Evolutionary conservation across 2,329 filamentous ascomycete genomes (phyloP).

Genomic region (Rhinocladiella mackenziei): DNA sequence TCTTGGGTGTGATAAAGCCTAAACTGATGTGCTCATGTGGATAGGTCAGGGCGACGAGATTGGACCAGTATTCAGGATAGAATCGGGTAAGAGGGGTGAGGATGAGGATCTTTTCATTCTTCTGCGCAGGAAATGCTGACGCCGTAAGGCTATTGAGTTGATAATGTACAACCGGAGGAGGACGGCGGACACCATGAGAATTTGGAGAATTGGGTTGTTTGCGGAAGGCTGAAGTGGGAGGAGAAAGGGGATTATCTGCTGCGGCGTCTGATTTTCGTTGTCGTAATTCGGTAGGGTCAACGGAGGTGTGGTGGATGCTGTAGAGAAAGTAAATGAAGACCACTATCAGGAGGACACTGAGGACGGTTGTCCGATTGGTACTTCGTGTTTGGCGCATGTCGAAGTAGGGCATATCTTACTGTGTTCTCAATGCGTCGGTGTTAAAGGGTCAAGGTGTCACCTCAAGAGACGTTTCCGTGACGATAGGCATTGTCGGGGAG

Average conservation of each 20-base stretch:
- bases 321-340: conserved; percentile 26
- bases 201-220: conserved; percentile 50
- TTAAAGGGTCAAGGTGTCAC: conserved; percentile 13
- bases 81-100: conserved; percentile 90
- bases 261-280: conserved; percentile 53
- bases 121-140: conserved; percentile 67
- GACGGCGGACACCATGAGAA: conserved; percentile 37
- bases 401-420: conserved; percentile 18
- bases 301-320: conserved; percentile 20
- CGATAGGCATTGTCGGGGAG: conserved; percentile 53
- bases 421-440: not conserved
- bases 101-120: conserved; percentile 82
- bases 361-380: conserved; percentile 18
- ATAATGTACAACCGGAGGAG: conserved; percentile 84
- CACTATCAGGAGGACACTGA: conserved; percentile 21
- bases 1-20: conserved; percentile 94
- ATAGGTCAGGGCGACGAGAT: conserved; percentile 76
- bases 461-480: conserved; percentile 43
- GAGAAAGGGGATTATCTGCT: conserved; percentile 67
- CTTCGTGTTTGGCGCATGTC: conserved; percentile 27
- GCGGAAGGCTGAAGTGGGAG: conserved; percentile 68
- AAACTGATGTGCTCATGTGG: conserved; percentile 92
- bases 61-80: conserved; percentile 94
- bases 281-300: conserved; percentile 30
- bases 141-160: conserved; percentile 93